These are phyloP conservation scores for Geoglossum cookeanum DNA, from an alignment of 2,329 filamentous ascomycete genomes.

Conservation along the genomic window DNA sequence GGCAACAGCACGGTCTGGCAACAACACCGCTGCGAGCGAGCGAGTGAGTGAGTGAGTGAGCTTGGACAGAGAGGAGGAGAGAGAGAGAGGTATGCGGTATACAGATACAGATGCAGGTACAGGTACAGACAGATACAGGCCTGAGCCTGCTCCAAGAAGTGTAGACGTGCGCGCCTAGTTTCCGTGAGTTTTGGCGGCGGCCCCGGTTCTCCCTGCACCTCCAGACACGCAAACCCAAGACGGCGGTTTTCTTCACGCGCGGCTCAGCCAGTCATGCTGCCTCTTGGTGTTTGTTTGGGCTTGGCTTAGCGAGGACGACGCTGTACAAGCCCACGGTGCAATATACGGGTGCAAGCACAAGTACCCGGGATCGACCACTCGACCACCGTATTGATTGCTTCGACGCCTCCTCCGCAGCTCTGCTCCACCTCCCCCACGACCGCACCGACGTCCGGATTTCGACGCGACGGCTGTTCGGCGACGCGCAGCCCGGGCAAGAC, in stretches of 20 bases:
- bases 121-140: too few relatives aligned
- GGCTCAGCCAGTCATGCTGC: not conserved
- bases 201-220: too few relatives aligned
- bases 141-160: too few relatives aligned
- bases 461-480: not conserved
- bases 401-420: not conserved
- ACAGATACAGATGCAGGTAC: too few relatives aligned
- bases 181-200: too few relatives aligned
- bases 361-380: too few relatives aligned
- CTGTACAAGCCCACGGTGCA: not conserved
- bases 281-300: not conserved
- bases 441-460: not conserved
- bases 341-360: not conserved
- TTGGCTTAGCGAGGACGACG: not conserved
- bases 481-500: not conserved
- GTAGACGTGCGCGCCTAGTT: too few relatives aligned
- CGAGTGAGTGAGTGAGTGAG: too few relatives aligned
- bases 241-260: not conserved
- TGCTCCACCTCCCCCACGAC: not conserved
- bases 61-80: too few relatives aligned
- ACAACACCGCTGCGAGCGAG: not conserved
- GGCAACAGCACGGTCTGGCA: not conserved
- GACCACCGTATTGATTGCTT: too few relatives aligned
- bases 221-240: too few relatives aligned
- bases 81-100: too few relatives aligned